A percentile compares a stretch with the other conserved stretches of the same genome.
Conservation (phyloP, 2,329 filamentous ascomycete genomes). For the Colletotrichum sp. region DNA sequence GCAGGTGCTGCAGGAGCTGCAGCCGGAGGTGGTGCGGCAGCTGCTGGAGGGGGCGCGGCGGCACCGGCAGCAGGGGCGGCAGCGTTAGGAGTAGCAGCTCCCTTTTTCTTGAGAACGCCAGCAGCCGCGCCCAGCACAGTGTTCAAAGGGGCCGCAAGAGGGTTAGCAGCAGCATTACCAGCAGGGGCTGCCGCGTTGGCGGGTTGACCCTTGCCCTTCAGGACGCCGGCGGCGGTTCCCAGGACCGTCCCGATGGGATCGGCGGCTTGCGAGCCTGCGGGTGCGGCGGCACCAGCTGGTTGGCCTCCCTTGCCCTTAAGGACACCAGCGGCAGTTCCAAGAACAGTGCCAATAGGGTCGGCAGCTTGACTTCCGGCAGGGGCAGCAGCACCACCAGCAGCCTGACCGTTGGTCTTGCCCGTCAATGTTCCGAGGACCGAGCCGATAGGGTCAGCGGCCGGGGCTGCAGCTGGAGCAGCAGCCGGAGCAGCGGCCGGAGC, state of each 20-base stretch:
- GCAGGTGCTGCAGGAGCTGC: not conserved
- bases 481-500: not conserved
- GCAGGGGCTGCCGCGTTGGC: not conserved
- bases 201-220: conserved; percentile 10
- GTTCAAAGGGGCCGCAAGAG: not conserved
- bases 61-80: not conserved
- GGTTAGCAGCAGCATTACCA: not conserved
- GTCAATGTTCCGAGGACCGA: not conserved
- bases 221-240: conserved; percentile 9
- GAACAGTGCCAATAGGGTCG: not conserved
- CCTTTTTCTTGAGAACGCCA: conserved; percentile 8
- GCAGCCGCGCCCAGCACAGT: conserved; percentile 2
- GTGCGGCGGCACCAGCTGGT: conserved; percentile 11
- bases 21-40: not conserved
- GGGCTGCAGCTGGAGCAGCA: not conserved
- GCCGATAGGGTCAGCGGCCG: not conserved
- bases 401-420: not conserved
- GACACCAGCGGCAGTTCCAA: conserved; percentile 3
- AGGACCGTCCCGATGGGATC: not conserved
- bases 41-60: not conserved
- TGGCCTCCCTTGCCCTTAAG: conserved; percentile 8
- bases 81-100: not conserved
- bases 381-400: not conserved
- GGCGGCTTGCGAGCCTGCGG: conserved; percentile 6
- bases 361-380: not conserved